Percentiles rank a stretch among this genome's conserved stretches.
Conservation (phyloP, 306 rosid genomes). For the Alnus rubra region DNA sequence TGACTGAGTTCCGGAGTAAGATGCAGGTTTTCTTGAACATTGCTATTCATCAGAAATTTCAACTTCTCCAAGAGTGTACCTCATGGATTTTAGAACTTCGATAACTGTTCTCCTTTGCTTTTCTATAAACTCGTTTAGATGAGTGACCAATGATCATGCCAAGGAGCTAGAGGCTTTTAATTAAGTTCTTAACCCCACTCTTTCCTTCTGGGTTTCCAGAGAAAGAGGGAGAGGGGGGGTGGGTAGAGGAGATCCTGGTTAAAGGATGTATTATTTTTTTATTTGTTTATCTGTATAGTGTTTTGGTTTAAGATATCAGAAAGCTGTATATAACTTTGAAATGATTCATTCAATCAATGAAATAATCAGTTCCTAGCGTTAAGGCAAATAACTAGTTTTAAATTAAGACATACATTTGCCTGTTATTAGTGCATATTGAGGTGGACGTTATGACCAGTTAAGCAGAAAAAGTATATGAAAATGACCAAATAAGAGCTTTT, state of each 20-base stretch:
- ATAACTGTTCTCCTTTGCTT: background rate
- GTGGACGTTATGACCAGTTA: too few relatives aligned
- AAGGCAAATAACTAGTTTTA: too few relatives aligned
- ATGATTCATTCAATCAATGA: slow-evolving; percentile 5
- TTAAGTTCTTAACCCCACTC: background rate
- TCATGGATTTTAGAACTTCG: slow-evolving; percentile 72
- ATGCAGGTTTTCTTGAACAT: slow-evolving; percentile 67
- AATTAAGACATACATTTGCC: too few relatives aligned
- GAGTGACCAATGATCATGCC: background rate
- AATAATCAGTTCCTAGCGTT: background rate
- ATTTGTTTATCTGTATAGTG: background rate
- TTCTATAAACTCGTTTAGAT: background rate
- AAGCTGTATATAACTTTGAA: background rate
- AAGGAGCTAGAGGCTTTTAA: too few relatives aligned
- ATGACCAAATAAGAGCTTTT: too few relatives aligned
- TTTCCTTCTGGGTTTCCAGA: background rate
- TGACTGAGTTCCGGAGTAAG: slow-evolving; percentile 43
- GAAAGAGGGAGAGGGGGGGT: background rate
- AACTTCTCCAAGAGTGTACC: slow-evolving; percentile 74
- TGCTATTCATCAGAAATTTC: slow-evolving; percentile 77
- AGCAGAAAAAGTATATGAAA: too few relatives aligned
- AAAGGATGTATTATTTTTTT: background rate
- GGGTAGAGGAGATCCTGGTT: background rate
- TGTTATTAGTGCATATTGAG: too few relatives aligned
- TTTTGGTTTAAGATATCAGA: background rate